A percentile compares a stretch with the other conserved stretches of the same genome.
These are phyloP conservation scores for Bolboschoenus planiculmis DNA, from an alignment of 176 grass and related monocot genomes.

Conservation along the genomic window DNA sequence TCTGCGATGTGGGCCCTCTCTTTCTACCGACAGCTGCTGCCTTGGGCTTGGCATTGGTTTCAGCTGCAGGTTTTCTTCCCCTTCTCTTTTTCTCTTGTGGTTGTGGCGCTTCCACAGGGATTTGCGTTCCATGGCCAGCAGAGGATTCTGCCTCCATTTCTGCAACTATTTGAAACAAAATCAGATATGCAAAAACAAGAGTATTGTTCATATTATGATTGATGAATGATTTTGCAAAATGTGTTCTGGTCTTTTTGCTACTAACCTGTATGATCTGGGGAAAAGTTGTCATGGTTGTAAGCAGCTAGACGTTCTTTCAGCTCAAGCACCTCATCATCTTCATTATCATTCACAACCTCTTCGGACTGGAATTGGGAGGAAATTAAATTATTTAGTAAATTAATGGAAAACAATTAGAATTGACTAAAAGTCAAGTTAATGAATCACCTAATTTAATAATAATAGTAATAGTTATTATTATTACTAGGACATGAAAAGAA, in stretches of 20 bases:
- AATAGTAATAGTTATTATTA: background rate
- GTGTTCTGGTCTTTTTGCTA: background rate
- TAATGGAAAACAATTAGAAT: background rate
- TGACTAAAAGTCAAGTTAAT: background rate
- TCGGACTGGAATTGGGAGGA: constrained; percentile 22
- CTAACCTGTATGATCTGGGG: background rate
- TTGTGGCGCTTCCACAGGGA: constrained; percentile 11
- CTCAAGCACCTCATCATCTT: constrained; percentile 19
- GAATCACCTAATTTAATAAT: background rate
- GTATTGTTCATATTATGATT: background rate
- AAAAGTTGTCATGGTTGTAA: constrained; percentile 23
- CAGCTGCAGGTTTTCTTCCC: constrained; percentile 40
- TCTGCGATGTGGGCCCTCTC: constrained; percentile 38
- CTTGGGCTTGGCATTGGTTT: constrained; percentile 29
- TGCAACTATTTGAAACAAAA: constrained; percentile 22
- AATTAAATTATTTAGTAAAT: background rate
- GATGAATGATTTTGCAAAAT: constrained; percentile 31
- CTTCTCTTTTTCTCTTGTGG: constrained; percentile 34
- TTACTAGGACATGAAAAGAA: background rate
- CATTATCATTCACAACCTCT: constrained; percentile 27
- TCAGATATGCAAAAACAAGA: constrained; percentile 12
- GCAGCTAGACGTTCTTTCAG: constrained; percentile 43
- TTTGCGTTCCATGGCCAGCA: constrained; percentile 24
- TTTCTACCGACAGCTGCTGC: constrained; percentile 6
- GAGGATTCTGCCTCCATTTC: constrained; percentile 36